Evolutionary conservation across 805 yeast genomes (phyloP), one percentile per base, ranked within the genome.

Genomic region (Kazachstania taianensis): DNA sequence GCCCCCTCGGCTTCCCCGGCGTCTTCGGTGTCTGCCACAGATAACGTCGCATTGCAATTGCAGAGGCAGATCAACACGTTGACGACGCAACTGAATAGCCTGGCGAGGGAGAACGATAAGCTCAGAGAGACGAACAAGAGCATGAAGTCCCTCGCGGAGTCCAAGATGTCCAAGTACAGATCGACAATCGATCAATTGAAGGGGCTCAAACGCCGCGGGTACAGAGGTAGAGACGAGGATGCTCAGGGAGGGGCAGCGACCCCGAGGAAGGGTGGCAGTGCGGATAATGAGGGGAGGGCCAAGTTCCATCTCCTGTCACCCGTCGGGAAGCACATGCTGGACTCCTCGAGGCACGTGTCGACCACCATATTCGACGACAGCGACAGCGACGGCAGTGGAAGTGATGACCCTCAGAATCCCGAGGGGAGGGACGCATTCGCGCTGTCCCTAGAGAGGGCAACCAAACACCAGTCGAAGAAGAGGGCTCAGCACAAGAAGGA

Each of bases 11-110:
- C 14, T 7, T 15, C 28, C 2, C 4, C 34, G 2, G 36, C n/a
- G n/a, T n/a, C n/a, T n/a, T n/a, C n/a, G n/a, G n/a, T n/a, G n/a
- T n/a, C n/a, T n/a, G n/a, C n/a, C n/a, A n/a, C 37, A 7, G 52
- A 47, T 16, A 53, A 53, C 33, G 66, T 62, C 35, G 57, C 56
- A 33, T 35, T 54, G n/a, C 28, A 47, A 4, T 43, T 63, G 18
- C 65, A 62, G 41, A 53, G 49, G 12, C 66, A 62, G 39, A 35
- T 63, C 5, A 40, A 54, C 12, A 58, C 52, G 37, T 33, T 64
- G 20, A 59, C 54, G n/a, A 33, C 53, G 3, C 63, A 62, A 27
- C 22, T 62, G 5, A 55, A 52, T 19, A 44, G 44, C 9, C 36
- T 57, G 7, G 52, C 48, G 20, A 49, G 48, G 25, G 57, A 59